Conservation (phyloP, 2,329 filamentous ascomycete species). For the Pestalotiopsis sp. region DNA sequence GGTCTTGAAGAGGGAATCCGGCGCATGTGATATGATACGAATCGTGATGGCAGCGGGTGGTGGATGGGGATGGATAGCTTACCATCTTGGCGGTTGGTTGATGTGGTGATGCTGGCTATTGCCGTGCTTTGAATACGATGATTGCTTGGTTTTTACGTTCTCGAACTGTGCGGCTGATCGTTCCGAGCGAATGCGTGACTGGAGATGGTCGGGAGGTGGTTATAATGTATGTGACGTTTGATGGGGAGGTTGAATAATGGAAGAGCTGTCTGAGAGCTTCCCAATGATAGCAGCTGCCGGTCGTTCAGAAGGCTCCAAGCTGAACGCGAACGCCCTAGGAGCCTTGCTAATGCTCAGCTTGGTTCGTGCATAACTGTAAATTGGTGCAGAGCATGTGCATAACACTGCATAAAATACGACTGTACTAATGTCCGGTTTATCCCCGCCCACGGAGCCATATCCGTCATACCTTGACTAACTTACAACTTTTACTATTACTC, state of each 20-base stretch:
- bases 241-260: background rate
- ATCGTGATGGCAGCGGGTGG: constrained; percentile 19
- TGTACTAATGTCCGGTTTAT: constrained; percentile 2
- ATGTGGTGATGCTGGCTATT: constrained; percentile 1
- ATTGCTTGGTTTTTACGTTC: background rate
- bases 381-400: background rate
- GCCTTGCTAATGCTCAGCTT: constrained; percentile 7
- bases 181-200: background rate
- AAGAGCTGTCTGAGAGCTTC: background rate
- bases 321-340: constrained; percentile 10
- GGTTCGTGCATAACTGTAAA: background rate
- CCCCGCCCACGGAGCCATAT: background rate
- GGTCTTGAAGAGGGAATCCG: background rate
- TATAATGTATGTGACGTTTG: background rate
- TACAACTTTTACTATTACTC: background rate
- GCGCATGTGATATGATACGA: background rate
- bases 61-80: constrained; percentile 27
- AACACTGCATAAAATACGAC: background rate
- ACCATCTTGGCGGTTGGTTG: constrained; percentile 49
- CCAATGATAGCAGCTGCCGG: constrained; percentile 3
- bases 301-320: constrained; percentile 9
- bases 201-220: background rate
- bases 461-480: background rate
- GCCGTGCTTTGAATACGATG: background rate
- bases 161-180: background rate